Conservation (phyloP, 768 basidiomycete genomes). For the Myochromella boudieri region DNA sequence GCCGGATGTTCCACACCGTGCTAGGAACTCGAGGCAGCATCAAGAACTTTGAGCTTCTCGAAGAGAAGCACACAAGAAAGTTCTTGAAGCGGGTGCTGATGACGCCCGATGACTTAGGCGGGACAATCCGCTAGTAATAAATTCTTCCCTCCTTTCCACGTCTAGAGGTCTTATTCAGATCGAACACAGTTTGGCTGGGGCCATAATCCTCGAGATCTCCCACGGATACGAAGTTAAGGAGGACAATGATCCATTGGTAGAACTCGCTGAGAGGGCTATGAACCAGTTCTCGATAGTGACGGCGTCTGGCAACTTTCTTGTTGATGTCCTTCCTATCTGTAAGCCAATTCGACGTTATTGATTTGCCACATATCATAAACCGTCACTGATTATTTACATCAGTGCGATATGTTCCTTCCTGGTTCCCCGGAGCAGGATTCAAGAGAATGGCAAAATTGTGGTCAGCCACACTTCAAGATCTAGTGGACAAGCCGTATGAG, state of each 20-base stretch:
- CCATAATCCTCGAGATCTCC: slow-evolving; percentile 43
- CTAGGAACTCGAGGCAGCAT: slow-evolving; percentile 36
- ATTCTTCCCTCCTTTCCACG: neutral
- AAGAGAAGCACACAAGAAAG: slow-evolving; percentile 32
- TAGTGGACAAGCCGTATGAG: slow-evolving; percentile 46
- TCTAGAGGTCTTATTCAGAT: slow-evolving; percentile 5
- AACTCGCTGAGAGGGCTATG: slow-evolving; percentile 35
- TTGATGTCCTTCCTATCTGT: slow-evolving; percentile 51
- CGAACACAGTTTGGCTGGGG: slow-evolving; percentile 38
- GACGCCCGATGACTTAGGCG: slow-evolving; percentile 28
- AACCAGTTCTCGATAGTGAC: slow-evolving; percentile 38
- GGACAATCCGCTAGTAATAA: slow-evolving; percentile 37
- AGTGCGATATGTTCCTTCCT: slow-evolving; percentile 51
- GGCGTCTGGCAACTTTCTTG: slow-evolving; percentile 44
- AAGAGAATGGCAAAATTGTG: slow-evolving; percentile 46
- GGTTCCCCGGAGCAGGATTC: slow-evolving; percentile 61
- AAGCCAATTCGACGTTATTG: too few species aligned
- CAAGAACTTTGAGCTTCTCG: slow-evolving; percentile 29
- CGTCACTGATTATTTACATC: neutral
- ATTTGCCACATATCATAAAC: neutral
- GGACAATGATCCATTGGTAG: slow-evolving; percentile 38
- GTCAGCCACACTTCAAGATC: slow-evolving; percentile 37
- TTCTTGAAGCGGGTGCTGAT: slow-evolving; percentile 37
- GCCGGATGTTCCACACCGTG: slow-evolving; percentile 41
- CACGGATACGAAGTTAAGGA: slow-evolving; percentile 43